These are phyloP conservation scores for Komagataella phaffii DNA, from an alignment of 805 yeast species.

Conservation along the genomic window DNA sequence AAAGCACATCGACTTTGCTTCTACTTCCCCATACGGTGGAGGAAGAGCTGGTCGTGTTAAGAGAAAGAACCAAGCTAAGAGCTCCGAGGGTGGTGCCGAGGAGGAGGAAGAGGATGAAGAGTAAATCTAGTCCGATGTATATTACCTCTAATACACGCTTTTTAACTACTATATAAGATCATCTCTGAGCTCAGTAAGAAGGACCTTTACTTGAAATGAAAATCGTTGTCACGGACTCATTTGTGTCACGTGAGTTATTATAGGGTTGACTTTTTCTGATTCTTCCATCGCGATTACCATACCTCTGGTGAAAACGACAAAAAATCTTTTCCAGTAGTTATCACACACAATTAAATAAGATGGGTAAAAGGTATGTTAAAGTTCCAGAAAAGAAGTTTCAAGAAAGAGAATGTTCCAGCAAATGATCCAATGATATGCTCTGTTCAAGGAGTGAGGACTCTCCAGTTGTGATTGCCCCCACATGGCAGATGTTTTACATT, in stretches of 20 bases:
- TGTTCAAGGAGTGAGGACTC: not conserved
- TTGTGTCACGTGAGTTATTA: not conserved
- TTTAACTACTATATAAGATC: not conserved
- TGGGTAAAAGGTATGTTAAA: conserved; percentile 35
- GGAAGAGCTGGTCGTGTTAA: conserved; percentile 99
- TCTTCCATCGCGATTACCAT: not conserved
- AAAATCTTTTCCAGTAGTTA: conserved; percentile 1
- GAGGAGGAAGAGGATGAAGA: conserved; percentile 52
- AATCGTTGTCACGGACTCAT: too few species aligned
- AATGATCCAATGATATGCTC: not conserved
- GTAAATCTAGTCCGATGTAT: conserved; percentile 22
- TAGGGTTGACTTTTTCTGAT: not conserved
- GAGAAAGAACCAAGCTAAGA: conserved; percentile 75
- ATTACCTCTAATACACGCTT: not conserved
- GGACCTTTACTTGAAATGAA: too few species aligned
- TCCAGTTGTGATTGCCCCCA: not conserved
- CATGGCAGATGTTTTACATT: too few species aligned
- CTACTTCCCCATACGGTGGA: conserved; percentile 99
- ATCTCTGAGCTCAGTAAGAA: too few species aligned
- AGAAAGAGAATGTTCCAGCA: not conserved
- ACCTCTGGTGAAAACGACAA: not conserved
- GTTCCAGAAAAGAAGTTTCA: not conserved
- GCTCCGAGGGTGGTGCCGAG: conserved; percentile 54
- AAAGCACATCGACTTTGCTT: conserved; percentile 99
- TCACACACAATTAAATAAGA: conserved; percentile 17